A percentile compares a stretch with the other conserved stretches of the same genome.
Conservation (phyloP, 768 basidiomycete species). For the Xerocomellus amylosporus region DNA sequence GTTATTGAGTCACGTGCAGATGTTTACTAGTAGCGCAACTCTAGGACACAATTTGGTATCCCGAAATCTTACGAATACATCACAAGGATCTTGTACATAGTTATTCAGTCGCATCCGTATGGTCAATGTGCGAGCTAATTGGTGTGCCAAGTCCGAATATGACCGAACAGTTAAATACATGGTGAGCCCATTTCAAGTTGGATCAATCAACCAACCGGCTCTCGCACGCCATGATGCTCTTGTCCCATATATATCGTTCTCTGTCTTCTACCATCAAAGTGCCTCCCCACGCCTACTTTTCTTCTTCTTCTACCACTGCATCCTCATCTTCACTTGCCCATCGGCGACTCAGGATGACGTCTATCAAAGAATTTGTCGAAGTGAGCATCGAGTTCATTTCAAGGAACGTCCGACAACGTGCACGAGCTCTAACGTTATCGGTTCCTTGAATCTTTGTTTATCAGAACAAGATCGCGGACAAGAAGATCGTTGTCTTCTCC, state of each 20-base stretch:
- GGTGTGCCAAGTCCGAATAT: background rate
- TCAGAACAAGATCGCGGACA: conserved; percentile 45
- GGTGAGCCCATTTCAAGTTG: background rate
- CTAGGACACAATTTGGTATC: background rate
- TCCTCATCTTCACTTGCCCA: conserved; percentile 26
- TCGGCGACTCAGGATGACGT: conserved; percentile 20
- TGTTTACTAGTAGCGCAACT: too few species aligned
- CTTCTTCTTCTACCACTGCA: conserved; percentile 21
- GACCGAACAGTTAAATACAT: background rate
- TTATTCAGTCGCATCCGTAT: too few species aligned
- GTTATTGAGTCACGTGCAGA: too few species aligned
- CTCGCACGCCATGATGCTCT: background rate
- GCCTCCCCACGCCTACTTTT: background rate
- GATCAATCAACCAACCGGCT: background rate
- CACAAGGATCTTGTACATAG: too few species aligned
- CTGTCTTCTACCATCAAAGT: conserved; percentile 10
- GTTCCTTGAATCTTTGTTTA: conserved; percentile 33
- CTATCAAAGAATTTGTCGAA: conserved; percentile 39
- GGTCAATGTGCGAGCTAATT: background rate
- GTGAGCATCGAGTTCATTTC: conserved; percentile 23
- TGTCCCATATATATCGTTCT: conserved; percentile 25
- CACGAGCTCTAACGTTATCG: conserved; percentile 31
- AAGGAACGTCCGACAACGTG: too few species aligned
- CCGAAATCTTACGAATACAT: too few species aligned
- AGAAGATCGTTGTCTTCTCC: conserved; percentile 59